phyloP scores from a whole-genome alignment of 2,329 filamentous ascomycete genomes.

The Ophioceras dolichostomum region DNA sequence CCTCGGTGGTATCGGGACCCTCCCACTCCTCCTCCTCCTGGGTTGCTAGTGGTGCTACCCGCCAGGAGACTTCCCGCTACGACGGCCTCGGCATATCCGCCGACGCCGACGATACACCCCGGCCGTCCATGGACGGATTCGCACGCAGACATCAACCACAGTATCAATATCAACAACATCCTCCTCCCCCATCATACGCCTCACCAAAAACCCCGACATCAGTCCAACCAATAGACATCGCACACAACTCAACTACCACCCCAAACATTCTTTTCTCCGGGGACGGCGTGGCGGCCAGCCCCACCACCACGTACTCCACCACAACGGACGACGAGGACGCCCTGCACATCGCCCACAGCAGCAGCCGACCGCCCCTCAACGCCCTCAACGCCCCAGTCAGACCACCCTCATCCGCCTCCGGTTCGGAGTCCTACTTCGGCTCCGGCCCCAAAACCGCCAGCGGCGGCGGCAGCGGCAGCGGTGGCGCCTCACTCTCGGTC shows the following conservation, averaged over 20 bases:
- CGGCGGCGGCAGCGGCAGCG: conserved; percentile 12
- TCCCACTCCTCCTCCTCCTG: no score
- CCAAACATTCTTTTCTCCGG: background rate
- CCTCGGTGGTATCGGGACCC: background rate
- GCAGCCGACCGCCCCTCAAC: conserved; percentile 8
- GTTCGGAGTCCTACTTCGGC: conserved; percentile 50
- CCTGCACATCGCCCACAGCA: conserved; percentile 43
- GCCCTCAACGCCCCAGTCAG: no score
- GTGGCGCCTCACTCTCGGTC: conserved; percentile 13
- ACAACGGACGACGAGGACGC: conserved; percentile 78
- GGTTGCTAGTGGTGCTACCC: no score
- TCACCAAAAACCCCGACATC: conserved; percentile 3
- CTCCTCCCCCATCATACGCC: no score
- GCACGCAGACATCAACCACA: no score
- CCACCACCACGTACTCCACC: conserved; percentile 50
- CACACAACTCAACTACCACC: background rate
- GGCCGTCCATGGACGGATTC: conserved; percentile 32
- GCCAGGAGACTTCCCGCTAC: background rate
- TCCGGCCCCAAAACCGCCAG: background rate
- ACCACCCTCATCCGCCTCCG: conserved; percentile 34
- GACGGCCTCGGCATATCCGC: conserved; percentile 35
- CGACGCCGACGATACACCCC: conserved; percentile 29
- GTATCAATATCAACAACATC: no score
- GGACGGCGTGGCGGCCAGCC: conserved; percentile 27
- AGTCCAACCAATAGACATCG: conserved; percentile 4